Conservation (phyloP, 345 rosid genomes). For the Salix suchowensis region DNA sequence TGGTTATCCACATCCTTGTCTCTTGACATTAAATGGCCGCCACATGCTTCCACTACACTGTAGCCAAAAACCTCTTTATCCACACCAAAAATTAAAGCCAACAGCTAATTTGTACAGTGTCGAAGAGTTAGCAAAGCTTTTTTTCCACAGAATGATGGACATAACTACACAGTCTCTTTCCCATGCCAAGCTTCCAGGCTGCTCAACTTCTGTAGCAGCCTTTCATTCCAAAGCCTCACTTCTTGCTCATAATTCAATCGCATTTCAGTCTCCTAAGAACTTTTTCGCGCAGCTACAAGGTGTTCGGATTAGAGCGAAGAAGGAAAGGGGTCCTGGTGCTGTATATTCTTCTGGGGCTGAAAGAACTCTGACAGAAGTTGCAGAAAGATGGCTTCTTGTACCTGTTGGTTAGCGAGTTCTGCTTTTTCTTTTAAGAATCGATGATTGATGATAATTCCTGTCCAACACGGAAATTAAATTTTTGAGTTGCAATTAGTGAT, state of each 20-base stretch:
- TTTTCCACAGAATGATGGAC: constrained; percentile 35
- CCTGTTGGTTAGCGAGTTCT: constrained; percentile 56
- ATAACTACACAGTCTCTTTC: constrained; percentile 24
- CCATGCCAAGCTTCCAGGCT: constrained; percentile 23
- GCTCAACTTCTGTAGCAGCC: constrained; percentile 19
- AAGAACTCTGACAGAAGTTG: constrained; percentile 23
- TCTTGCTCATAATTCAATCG: constrained; percentile 22
- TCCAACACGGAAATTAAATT: not conserved
- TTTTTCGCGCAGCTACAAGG: constrained; percentile 21
- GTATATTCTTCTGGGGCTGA: constrained; percentile 43
- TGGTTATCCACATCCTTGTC: constrained; percentile 33
- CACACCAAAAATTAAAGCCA: not conserved
- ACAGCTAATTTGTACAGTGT: not conserved
- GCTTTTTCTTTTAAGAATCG: no score
- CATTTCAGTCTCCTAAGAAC: constrained; percentile 18
- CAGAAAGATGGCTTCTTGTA: constrained; percentile 73
- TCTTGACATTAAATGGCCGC: constrained; percentile 40
- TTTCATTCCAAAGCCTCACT: constrained; percentile 24
- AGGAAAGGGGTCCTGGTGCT: constrained; percentile 20
- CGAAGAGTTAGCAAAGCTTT: not conserved
- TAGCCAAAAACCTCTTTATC: constrained; percentile 10
- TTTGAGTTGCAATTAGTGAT: not conserved
- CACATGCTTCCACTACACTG: constrained; percentile 25
- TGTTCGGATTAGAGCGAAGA: constrained; percentile 20
- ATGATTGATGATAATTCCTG: not conserved